These are phyloP conservation scores for Sistotremastrum suecicum DNA, from an alignment of 768 basidiomycete species.

Conservation along the genomic window DNA sequence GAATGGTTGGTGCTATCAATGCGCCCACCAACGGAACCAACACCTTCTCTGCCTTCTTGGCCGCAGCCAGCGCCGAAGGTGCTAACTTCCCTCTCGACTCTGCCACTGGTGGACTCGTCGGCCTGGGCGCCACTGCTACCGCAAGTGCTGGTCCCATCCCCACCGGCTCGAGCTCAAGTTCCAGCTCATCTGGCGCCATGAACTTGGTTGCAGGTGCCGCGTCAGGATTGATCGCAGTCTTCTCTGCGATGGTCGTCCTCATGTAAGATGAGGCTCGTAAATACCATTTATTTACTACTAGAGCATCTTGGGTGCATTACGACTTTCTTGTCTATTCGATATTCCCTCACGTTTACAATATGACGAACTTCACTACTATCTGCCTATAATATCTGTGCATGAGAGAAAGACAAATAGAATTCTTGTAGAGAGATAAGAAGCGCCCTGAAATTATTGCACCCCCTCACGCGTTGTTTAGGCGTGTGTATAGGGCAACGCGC, in stretches of 20 bases:
- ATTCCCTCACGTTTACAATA: no score
- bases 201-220: slow-evolving; percentile 5
- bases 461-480: slow-evolving; percentile 10
- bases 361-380: no score
- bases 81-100: slow-evolving; percentile 20
- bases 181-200: not conserved
- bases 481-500: slow-evolving; percentile 10
- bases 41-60: slow-evolving; percentile 25
- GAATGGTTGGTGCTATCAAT: slow-evolving; percentile 38
- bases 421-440: no score
- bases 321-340: no score
- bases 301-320: no score
- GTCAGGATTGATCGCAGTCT: slow-evolving; percentile 7
- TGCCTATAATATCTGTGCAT: no score
- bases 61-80: slow-evolving; percentile 27
- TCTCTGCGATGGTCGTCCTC: slow-evolving; percentile 5
- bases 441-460: no score
- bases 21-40: slow-evolving; percentile 29
- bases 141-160: slow-evolving; percentile 3
- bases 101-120: slow-evolving; percentile 28
- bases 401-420: no score
- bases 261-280: not conserved
- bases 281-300: no score
- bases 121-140: slow-evolving; percentile 20
- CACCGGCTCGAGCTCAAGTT: slow-evolving; percentile 1